Base-by-base conservation (phyloP, 176 grass and related monocot species). In the Eleusine coracana region DNA sequence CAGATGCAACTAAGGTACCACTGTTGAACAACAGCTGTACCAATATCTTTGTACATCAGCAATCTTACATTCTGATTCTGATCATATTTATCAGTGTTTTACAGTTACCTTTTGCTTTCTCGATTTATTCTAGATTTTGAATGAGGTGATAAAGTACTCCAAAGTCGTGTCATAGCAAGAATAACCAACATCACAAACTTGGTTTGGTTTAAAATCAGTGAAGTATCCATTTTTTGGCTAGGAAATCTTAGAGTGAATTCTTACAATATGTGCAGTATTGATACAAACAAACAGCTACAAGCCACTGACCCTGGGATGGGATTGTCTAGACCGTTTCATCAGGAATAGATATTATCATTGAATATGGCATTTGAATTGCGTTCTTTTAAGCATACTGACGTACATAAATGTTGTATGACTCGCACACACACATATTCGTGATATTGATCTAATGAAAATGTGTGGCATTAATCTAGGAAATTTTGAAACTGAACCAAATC, bases 311-410 rank as follows among this genome's bases (percentile, higher is more conserved):
- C 18, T 73, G 54, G 16, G 18, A 75, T 86, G 21, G 39, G 72
- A 61, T 54, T 71, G 11, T 28, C 54, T 71, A 40, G 29, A 68
- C 54, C 1, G 7, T 48, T 34, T 6, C 55, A 10, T 11, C 21
- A 59, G 68, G 31, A 63, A 63, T 21, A 64, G 12, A 37, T 49
- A 49, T 13, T 75, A 59, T 61, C 50, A n/a, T 66, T 60, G 21
- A 74, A 73, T 84, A 60, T n/a, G 39, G 75, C 51, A 75, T 79
- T 60, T 79, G 60, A 68, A 46, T 41, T 34, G 18, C 20, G 16
- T 8, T 15, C 77, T 64, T 46, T 68, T 77, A 65, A 70, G 38
- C 38, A 55, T 67, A 69, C 11, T 58, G 38, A 42, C 46, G 55
- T 51, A 49, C 37, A 73, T 3, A 77, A 78, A 39, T 73, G 28